Evolutionary conservation across 257 asterid species (phyloP).

Genomic region (Nicotiana knightiana): DNA sequence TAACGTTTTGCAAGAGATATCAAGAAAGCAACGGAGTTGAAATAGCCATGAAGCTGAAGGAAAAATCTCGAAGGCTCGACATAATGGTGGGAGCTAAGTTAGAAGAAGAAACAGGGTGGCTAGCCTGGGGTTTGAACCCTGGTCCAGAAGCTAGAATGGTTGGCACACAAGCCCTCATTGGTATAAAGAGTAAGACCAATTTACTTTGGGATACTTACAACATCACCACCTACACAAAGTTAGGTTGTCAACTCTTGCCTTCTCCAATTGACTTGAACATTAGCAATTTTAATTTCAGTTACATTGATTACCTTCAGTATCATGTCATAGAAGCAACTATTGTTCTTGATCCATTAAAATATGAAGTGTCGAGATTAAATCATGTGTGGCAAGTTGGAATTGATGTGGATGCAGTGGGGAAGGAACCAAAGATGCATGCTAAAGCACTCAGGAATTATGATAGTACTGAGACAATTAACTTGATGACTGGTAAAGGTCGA

Average conservation of each 20-base stretch:
- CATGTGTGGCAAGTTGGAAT: constrained; percentile 57
- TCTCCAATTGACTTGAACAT: constrained; percentile 24
- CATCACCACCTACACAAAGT: constrained; percentile 26
- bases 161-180: constrained; percentile 56
- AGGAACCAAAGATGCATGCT: constrained; percentile 33
- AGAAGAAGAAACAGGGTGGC: constrained; percentile 30
- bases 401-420: not conserved
- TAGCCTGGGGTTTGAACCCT: constrained; percentile 76
- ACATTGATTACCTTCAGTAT: not conserved
- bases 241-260: constrained; percentile 38
- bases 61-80: constrained; percentile 24
- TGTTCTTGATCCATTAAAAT: constrained; percentile 23
- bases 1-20: constrained; percentile 27
- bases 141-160: constrained; percentile 33
- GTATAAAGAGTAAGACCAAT: constrained; percentile 21
- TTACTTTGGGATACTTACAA: constrained; percentile 17
- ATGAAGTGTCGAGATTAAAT: constrained; percentile 17
- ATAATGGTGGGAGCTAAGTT: constrained; percentile 42
- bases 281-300: constrained; percentile 8
- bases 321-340: constrained; percentile 32
- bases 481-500: not conserved
- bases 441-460: constrained; percentile 25
- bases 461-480: constrained; percentile 33
- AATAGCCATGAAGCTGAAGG: constrained; percentile 39
- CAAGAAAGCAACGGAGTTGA: constrained; percentile 26